A percentile compares a stretch with the other conserved stretches of the same genome.
Conservation (phyloP, 2,329 filamentous ascomycete genomes). For the Paecilomyces niveus region DNA sequence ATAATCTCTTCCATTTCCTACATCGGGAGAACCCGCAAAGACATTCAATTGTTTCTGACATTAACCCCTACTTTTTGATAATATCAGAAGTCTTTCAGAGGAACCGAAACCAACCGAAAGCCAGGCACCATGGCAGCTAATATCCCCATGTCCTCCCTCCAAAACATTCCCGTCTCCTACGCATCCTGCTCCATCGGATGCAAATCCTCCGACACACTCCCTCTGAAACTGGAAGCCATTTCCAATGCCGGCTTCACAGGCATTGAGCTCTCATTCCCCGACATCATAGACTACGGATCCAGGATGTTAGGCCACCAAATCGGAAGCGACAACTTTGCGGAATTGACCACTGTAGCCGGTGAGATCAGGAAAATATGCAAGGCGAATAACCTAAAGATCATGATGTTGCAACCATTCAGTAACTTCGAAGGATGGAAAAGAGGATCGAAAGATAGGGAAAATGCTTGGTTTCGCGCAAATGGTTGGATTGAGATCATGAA, state of each 20-base stretch:
- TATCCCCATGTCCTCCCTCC: constrained; percentile 10
- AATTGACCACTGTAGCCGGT: constrained; percentile 48
- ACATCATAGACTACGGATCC: constrained; percentile 58
- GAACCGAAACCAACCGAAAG: background rate
- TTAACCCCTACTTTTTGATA: too few species aligned
- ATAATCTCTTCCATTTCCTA: too few species aligned
- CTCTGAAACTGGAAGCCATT: constrained; percentile 33
- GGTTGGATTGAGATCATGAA: constrained; percentile 69
- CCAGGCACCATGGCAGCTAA: constrained; percentile 2
- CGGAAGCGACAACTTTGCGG: constrained; percentile 51
- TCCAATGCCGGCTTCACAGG: constrained; percentile 45
- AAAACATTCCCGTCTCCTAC: constrained; percentile 30
- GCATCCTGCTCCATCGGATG: constrained; percentile 38
- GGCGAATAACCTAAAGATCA: constrained; percentile 50
- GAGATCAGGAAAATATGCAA: constrained; percentile 51
- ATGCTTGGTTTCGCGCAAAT: constrained; percentile 55
- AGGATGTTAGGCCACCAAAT: constrained; percentile 46
- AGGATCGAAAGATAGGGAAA: constrained; percentile 50
- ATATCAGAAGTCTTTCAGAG: too few species aligned
- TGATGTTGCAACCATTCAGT: constrained; percentile 69
- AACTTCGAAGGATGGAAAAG: constrained; percentile 70
- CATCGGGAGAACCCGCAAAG: too few species aligned
- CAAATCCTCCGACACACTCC: constrained; percentile 25
- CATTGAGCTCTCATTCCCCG: constrained; percentile 69
- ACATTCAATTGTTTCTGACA: too few species aligned